These are phyloP conservation scores for Barnettozyma siamensis DNA, from an alignment of 805 yeast genomes.

Conservation along the genomic window DNA sequence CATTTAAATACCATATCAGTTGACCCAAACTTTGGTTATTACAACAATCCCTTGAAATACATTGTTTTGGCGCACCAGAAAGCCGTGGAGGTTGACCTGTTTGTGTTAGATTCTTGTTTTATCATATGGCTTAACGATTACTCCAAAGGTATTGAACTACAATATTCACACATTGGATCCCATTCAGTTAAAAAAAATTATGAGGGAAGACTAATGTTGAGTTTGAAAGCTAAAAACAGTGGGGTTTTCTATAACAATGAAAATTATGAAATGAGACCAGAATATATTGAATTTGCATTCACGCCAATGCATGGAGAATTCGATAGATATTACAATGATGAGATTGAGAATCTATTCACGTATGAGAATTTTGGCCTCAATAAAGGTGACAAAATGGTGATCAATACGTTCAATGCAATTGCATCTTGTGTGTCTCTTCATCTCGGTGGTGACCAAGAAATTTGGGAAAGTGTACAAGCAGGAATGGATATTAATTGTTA, in stretches of 20 bases:
- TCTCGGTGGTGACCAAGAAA: slow-evolving; percentile 3
- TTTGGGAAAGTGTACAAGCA: slow-evolving; percentile 2
- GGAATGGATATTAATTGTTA: slow-evolving; percentile 1
- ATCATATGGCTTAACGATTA: slow-evolving; percentile 34
- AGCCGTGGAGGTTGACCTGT: slow-evolving; percentile 28
- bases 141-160: slow-evolving; percentile 32
- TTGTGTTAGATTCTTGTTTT: slow-evolving; percentile 31
- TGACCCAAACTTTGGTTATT: neutral
- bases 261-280: neutral
- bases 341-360: slow-evolving; percentile 31
- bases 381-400: slow-evolving; percentile 34
- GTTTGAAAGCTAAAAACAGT: slow-evolving; percentile 11
- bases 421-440: slow-evolving; percentile 26
- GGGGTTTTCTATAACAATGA: slow-evolving; percentile 13
- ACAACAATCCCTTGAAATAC: slow-evolving; percentile 7
- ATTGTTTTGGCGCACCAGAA: slow-evolving; percentile 13
- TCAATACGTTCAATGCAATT: slow-evolving; percentile 32
- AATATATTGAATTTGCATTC: slow-evolving; percentile 27
- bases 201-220: slow-evolving; percentile 7
- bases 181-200: slow-evolving; percentile 17
- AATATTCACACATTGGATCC: slow-evolving; percentile 23
- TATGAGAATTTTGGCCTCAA: slow-evolving; percentile 34
- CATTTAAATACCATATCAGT: slow-evolving; percentile 10
- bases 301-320: slow-evolving; percentile 30
- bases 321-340: slow-evolving; percentile 31